Conservation (phyloP, 2,329 filamentous ascomycete species). For the Fusarium cyanostomum region DNA sequence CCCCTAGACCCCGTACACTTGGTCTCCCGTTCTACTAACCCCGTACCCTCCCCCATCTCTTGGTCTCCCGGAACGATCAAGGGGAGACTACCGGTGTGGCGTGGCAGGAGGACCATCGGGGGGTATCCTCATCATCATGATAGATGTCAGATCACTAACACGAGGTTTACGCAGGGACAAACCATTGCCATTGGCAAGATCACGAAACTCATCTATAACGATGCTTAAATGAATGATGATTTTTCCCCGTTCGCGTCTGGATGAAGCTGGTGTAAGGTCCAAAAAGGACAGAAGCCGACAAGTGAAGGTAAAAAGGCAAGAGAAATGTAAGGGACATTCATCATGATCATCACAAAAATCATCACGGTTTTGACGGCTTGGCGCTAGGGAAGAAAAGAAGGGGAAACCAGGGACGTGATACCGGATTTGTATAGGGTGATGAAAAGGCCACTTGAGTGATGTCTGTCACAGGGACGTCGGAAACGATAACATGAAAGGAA, state of each 20-base stretch:
- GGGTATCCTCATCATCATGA: slow-evolving; percentile 11
- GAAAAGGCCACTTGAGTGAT: slow-evolving; percentile 25
- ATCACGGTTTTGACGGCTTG: slow-evolving; percentile 22
- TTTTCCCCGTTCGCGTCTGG: slow-evolving; percentile 9
- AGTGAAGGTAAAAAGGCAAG: slow-evolving; percentile 21
- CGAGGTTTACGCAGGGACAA: slow-evolving; percentile 74
- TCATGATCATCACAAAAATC: slow-evolving; percentile 25
- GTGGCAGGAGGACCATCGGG: slow-evolving; percentile 13
- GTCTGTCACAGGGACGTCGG: slow-evolving; percentile 19
- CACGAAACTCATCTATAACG: slow-evolving; percentile 77
- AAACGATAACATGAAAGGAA: slow-evolving; percentile 18
- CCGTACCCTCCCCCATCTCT: slow-evolving; percentile 13
- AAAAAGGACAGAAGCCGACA: slow-evolving; percentile 11
- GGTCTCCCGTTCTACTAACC: slow-evolving; percentile 13
- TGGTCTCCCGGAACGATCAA: slow-evolving; percentile 6
- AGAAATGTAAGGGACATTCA: slow-evolving; percentile 23
- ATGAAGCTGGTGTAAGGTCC: slow-evolving; percentile 8
- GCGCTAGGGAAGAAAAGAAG: slow-evolving; percentile 2
- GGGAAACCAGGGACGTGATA: slow-evolving; percentile 9
- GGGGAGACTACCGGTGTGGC: slow-evolving; percentile 7
- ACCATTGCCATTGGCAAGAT: slow-evolving; percentile 99
- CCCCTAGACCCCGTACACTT: not conserved
- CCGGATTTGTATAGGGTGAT: slow-evolving; percentile 35
- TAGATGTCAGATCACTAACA: slow-evolving; percentile 41
- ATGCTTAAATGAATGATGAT: slow-evolving; percentile 41